Percentiles rank a stretch among this genome's conserved stretches.
These are phyloP conservation scores for Paramecium biaurelia DNA, from an alignment of 73 alveolate species.

Conservation along the genomic window DNA sequence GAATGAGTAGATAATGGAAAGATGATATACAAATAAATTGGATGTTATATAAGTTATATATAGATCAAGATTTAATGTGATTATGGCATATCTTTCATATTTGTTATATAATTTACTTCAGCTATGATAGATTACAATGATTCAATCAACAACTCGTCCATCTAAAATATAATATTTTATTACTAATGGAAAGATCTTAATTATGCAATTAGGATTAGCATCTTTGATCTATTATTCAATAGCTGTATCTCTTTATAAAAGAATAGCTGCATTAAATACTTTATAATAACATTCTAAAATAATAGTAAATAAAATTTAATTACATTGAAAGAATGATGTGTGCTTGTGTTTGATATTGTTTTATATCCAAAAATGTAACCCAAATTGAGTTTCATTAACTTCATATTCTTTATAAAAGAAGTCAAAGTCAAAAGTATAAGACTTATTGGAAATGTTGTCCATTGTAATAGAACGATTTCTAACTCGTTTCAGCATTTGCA, in stretches of 20 bases:
- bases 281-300: not conserved
- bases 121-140: not conserved
- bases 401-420: constrained; percentile 23
- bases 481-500: not conserved
- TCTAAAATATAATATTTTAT: not conserved
- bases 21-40: not conserved
- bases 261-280: constrained; percentile 2
- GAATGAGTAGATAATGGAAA: not conserved
- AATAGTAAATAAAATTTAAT: not conserved
- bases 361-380: constrained; percentile 46
- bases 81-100: not conserved
- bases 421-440: not conserved
- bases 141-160: not conserved
- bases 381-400: not conserved
- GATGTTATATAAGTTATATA: not conserved
- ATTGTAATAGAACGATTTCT: not conserved
- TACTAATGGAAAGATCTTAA: not conserved
- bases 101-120: not conserved
- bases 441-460: not conserved
- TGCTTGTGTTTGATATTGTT: not conserved
- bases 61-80: constrained; percentile 26
- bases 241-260: not conserved
- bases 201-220: not conserved
- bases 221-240: not conserved
- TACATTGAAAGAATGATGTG: not conserved